Percentiles rank a stretch among this genome's conserved stretches.
phyloP scores from a whole-genome alignment of 345 rosid genomes.

The Syzygium jambos region DNA sequence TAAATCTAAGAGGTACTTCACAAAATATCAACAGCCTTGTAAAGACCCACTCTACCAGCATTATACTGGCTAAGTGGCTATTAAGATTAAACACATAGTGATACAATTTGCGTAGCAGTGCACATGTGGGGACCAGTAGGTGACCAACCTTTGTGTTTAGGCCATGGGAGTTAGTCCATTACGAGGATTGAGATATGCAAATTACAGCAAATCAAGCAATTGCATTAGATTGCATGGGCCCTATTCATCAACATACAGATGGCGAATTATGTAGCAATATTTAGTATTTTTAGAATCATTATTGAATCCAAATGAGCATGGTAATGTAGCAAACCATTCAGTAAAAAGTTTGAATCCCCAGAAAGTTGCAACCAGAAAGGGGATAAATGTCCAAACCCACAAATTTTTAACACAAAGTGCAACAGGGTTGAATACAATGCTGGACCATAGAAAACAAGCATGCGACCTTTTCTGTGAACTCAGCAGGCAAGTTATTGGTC shows the following conservation, averaged over 20 bases:
- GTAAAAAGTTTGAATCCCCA: background rate
- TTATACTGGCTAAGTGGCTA: background rate
- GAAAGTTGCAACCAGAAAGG: background rate
- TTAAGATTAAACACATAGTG: background rate
- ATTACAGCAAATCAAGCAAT: background rate
- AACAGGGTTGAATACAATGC: background rate
- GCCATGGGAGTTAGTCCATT: background rate
- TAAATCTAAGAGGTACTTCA: background rate
- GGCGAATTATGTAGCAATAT: background rate
- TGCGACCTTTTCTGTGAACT: background rate
- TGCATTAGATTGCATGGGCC: background rate
- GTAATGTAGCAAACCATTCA: background rate
- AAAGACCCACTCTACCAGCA: background rate
- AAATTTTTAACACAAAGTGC: background rate
- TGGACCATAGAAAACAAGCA: background rate
- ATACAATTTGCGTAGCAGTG: background rate
- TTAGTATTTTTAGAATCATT: background rate
- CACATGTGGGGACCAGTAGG: background rate
- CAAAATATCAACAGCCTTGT: background rate
- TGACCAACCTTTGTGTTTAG: background rate
- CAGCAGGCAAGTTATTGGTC: background rate
- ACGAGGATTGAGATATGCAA: background rate
- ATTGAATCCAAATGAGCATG: background rate
- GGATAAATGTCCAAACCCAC: background rate
- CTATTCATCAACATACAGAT: background rate